Base-by-base conservation (phyloP, 2,329 filamentous ascomycete genomes). In the Fusarium succisae region DNA sequence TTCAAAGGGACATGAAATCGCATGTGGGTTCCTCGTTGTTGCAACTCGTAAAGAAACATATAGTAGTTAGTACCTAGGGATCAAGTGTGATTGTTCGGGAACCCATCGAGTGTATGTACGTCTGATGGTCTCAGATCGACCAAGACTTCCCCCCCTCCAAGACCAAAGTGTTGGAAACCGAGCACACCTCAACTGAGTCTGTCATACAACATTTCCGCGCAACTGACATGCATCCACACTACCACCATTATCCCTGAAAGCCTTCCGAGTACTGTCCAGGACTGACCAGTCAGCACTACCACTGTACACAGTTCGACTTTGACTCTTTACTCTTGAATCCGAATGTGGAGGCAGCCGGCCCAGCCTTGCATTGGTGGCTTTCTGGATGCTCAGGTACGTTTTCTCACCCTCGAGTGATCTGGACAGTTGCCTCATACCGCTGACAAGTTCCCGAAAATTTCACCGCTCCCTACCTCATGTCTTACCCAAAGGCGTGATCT, bases 81-180 rank as follows among this genome's bases (percentile, higher is more conserved):
- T 14, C 41, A 54, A 57, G n/a, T 39, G 24, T 26, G 37, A 65
- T 43, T 24, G 20, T 45, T 47, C 14, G 41, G 37, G 44, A 62
- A 39, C 60, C 62, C 65, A 59, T 43, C 41, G 43, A 45, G 55
- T 45, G 48, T 53, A 37, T 15, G 47, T 58, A 35, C 57, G 57
- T 63, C 53, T 62, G 48, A 66, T 64, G 65, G 56, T 39, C 39
- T 59, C 43, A 57, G 73, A 75, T 77, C 69, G 66, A 53, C 72
- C 63, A 53, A 68, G 63, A 59, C 66, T 65, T 61, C 63, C 67
- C 69, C 61, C 64, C 76, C 69, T 60, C 75, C 73, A 66, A 50
- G 61, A 78, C 76, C 76, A 63, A 59, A 65, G 63, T 39, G 65
- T 59, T 66, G 76, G 76, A 67, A 77, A 71, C 60, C 70, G 63